phyloP scores from a whole-genome alignment of 2,329 filamentous ascomycete species.

The Stagonosporopsis tanaceti region DNA sequence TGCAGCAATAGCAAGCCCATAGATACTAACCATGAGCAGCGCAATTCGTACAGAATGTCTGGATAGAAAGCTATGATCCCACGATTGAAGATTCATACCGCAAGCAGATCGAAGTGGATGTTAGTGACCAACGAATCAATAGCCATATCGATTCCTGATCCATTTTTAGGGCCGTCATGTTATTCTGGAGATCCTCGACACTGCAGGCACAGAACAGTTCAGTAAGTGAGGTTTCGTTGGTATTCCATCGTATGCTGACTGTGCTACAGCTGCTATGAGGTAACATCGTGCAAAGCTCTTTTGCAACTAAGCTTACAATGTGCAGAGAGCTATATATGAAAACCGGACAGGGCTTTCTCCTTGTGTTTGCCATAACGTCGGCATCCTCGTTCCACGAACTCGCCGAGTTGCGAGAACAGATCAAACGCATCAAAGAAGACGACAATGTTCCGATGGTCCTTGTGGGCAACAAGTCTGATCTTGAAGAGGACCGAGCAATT shows the following conservation, averaged over 20 bases:
- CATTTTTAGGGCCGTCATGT: slow-evolving; percentile 78
- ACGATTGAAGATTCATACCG: slow-evolving; percentile 70
- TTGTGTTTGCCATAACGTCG: slow-evolving; percentile 92
- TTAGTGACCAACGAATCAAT: slow-evolving; percentile 58
- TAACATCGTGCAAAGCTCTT: slow-evolving; percentile 31
- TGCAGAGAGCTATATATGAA: slow-evolving; percentile 72
- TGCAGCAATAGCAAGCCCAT: background rate
- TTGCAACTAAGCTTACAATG: slow-evolving; percentile 21
- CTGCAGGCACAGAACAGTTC: slow-evolving; percentile 90
- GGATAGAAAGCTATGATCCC: slow-evolving; percentile 79
- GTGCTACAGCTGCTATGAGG: slow-evolving; percentile 44
- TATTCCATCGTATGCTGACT: slow-evolving; percentile 25
- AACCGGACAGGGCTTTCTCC: slow-evolving; percentile 86
- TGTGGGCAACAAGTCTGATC: slow-evolving; percentile 89
- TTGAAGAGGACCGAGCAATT: slow-evolving; percentile 84
- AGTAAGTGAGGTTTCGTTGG: slow-evolving; percentile 64
- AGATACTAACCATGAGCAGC: slow-evolving; percentile 55
- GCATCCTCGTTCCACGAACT: slow-evolving; percentile 84
- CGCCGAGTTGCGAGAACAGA: slow-evolving; percentile 82
- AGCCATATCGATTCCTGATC: slow-evolving; percentile 21
- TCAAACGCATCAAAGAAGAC: slow-evolving; percentile 89
- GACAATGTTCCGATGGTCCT: slow-evolving; percentile 86
- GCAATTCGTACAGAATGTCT: slow-evolving; percentile 93
- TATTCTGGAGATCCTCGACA: slow-evolving; percentile 89
- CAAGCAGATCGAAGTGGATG: slow-evolving; percentile 77